Evolutionary conservation across 352 stramenopile species (phyloP).

Genomic region (Phytophthora idaei): DNA sequence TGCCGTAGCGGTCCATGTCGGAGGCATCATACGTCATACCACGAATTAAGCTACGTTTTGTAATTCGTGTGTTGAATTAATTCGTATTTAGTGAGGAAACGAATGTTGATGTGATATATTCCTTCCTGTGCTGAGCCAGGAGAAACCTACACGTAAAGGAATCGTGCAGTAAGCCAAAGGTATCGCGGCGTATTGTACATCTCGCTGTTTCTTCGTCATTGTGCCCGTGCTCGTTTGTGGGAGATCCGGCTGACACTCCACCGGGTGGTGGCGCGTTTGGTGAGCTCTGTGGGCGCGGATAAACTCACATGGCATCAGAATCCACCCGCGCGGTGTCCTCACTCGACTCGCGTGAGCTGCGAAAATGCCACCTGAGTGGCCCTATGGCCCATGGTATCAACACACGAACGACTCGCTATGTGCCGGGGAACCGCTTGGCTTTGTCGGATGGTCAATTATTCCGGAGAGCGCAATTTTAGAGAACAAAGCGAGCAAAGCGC

Average conservation of each 20-base stretch:
- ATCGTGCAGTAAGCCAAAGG: no score
- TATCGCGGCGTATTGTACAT: no score
- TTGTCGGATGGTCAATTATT: constrained; percentile 19
- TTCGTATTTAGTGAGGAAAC: constrained; percentile 8
- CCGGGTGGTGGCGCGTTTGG: neutral
- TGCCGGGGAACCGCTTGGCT: constrained; percentile 15
- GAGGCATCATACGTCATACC: constrained; percentile 24
- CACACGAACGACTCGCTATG: neutral
- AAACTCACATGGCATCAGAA: constrained; percentile 9
- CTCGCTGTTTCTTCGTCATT: neutral
- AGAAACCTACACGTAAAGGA: neutral
- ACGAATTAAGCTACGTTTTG: constrained; percentile 1
- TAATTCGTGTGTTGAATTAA: constrained; percentile 13
- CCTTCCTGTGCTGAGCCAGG: constrained; percentile 8
- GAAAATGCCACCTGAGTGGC: constrained; percentile 21
- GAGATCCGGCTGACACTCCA: no score
- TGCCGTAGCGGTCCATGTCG: constrained; percentile 15
- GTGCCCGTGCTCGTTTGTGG: neutral
- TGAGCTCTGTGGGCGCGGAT: neutral
- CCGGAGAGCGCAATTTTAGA: neutral
- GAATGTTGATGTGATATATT: constrained; percentile 3
- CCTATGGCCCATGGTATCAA: neutral
- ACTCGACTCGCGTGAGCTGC: constrained; percentile 12
- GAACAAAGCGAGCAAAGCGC: constrained; percentile 11
- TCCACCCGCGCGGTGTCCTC: constrained; percentile 3